Conservation (phyloP, 768 basidiomycete species). For the Phylloporus rhodoxanthus region DNA sequence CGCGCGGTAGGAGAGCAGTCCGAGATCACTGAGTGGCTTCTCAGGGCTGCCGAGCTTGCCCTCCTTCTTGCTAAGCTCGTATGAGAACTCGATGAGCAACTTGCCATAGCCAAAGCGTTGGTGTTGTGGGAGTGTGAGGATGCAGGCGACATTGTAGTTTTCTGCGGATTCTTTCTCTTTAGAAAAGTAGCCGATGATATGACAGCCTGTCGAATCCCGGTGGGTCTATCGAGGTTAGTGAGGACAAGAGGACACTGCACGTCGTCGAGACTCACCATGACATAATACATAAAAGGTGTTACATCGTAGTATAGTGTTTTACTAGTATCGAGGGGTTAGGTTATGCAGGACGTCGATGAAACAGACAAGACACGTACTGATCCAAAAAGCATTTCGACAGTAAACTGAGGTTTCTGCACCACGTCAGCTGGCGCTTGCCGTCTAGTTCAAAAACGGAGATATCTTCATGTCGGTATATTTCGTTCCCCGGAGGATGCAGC, state of each 20-base stretch:
- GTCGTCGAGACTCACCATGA: constrained; percentile 63
- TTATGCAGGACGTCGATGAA: not conserved
- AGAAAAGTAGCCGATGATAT: constrained; percentile 96
- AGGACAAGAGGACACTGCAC: constrained; percentile 3
- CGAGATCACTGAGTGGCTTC: constrained; percentile 94
- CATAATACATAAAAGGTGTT: constrained; percentile 99
- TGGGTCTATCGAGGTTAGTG: constrained; percentile 44
- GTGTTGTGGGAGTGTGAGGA: constrained; percentile 96
- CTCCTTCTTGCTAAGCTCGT: constrained; percentile 95
- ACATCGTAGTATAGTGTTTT: constrained; percentile 99
- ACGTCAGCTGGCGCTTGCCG: constrained; percentile 90
- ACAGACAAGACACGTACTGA: constrained; percentile 57
- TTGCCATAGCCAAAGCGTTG: constrained; percentile 96
- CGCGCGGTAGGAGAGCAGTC: constrained; percentile 85
- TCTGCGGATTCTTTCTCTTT: constrained; percentile 99
- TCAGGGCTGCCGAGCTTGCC: constrained; percentile 94
- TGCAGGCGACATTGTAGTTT: constrained; percentile 98
- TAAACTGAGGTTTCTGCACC: constrained; percentile 95
- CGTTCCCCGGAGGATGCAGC: constrained; percentile 95
- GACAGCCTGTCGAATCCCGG: constrained; percentile 86
- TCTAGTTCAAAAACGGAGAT: constrained; percentile 99
- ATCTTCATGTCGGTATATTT: constrained; percentile 97
- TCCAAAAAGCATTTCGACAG: constrained; percentile 98
- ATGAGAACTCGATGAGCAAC: constrained; percentile 95
- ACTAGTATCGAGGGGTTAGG: constrained; percentile 34